These are phyloP conservation scores for Solanum sejunctum DNA, from an alignment of 257 asterid genomes.

Conservation along the genomic window DNA sequence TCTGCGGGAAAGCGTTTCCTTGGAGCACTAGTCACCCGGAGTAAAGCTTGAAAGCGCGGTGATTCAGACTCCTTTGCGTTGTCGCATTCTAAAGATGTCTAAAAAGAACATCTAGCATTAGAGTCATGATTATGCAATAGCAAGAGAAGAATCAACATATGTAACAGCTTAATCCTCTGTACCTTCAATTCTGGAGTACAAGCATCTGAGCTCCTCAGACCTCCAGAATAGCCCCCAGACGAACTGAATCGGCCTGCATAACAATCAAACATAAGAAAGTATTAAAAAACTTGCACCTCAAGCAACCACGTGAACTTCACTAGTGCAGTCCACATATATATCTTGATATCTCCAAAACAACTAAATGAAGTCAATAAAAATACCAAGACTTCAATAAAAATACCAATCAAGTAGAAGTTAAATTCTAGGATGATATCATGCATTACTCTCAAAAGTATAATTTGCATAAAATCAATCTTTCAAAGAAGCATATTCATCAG, in stretches of 20 bases:
- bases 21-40: conserved; percentile 96
- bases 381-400: conserved; percentile 49
- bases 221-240: conserved; percentile 32
- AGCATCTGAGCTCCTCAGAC: conserved; percentile 18
- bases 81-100: conserved; percentile 86
- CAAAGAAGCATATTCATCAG: background rate
- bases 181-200: conserved; percentile 38
- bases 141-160: background rate
- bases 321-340: background rate
- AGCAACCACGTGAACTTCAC: background rate
- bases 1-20: conserved; percentile 95
- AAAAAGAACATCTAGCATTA: background rate
- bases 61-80: conserved; percentile 98
- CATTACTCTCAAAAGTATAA: background rate
- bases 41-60: conserved; percentile 98
- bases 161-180: conserved; percentile 3
- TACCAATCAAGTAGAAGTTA: conserved; percentile 40
- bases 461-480: background rate
- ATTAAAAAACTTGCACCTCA: conserved; percentile 32
- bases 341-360: background rate
- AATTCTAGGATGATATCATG: background rate
- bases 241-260: conserved; percentile 16
- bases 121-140: background rate
- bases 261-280: background rate
- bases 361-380: conserved; percentile 22